These are phyloP conservation scores for Ilex asprella DNA, from an alignment of 257 asterid genomes.

Conservation along the genomic window DNA sequence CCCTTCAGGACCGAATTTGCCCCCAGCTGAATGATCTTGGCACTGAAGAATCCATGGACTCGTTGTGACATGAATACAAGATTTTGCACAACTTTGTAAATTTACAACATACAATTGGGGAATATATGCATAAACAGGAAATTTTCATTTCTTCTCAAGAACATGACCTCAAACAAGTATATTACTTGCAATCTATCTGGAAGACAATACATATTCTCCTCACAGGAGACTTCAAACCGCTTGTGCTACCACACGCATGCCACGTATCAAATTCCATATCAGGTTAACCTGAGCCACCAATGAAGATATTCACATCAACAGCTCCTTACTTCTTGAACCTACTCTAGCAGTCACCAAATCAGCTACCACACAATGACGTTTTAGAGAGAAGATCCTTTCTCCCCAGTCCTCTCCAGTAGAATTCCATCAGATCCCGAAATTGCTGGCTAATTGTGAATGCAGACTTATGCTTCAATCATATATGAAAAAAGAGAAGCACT, in stretches of 20 bases:
- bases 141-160: background rate
- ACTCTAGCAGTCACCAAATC: too few relatives aligned
- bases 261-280: background rate
- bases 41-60: background rate
- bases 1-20: background rate
- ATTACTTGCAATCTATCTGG: background rate
- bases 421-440: too few relatives aligned
- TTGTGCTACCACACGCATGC: background rate
- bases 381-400: too few relatives aligned
- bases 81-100: background rate
- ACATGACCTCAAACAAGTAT: background rate
- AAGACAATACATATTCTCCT: background rate
- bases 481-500: too few relatives aligned
- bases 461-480: too few relatives aligned
- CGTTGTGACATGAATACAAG: background rate
- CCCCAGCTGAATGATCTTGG: background rate
- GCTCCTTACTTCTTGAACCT: too few relatives aligned
- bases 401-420: too few relatives aligned
- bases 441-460: too few relatives aligned
- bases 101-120: background rate
- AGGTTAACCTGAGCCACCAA: background rate
- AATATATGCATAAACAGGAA: background rate
- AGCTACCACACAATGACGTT: too few relatives aligned
- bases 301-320: background rate
- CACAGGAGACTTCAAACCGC: background rate